phyloP scores from a whole-genome alignment of 176 grass and related monocot species.

The Oropetium thomaeum region DNA sequence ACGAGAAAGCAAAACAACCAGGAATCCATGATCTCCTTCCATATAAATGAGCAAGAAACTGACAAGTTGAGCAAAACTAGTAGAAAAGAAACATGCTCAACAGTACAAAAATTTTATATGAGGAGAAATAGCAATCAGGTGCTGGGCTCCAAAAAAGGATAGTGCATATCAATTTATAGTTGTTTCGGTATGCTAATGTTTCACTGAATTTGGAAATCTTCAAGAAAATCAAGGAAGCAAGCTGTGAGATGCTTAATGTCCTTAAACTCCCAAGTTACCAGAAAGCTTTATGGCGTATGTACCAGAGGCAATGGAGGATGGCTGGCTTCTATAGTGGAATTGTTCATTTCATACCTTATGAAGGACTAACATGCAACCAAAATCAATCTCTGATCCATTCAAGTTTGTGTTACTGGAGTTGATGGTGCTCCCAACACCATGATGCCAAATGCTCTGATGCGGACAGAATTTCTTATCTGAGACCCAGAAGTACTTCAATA shows the following conservation, averaged over 20 bases:
- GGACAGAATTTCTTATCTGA: no score
- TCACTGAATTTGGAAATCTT: not conserved
- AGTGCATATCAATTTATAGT: not conserved
- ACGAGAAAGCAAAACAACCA: not conserved
- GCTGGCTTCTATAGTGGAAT: not conserved
- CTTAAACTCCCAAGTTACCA: not conserved
- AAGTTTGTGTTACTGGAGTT: not conserved
- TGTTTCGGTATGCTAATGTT: not conserved
- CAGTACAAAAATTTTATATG: slow-evolving; percentile 39
- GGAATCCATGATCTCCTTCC: not conserved
- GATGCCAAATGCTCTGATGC: no score
- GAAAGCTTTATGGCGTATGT: not conserved
- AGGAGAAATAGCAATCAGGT: slow-evolving; percentile 33
- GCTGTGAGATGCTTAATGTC: not conserved
- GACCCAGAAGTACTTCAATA: no score
- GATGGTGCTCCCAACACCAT: not conserved
- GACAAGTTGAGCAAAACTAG: not conserved
- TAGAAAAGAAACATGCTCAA: slow-evolving; percentile 4
- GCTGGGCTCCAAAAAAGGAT: not conserved
- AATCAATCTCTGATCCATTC: not conserved
- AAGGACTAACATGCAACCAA: not conserved
- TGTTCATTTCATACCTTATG: not conserved
- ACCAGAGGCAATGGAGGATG: not conserved
- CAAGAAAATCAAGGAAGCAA: not conserved
- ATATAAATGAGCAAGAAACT: slow-evolving; percentile 18